phyloP scores from a whole-genome alignment of 306 rosid genomes.

The Rosa multiflora region DNA sequence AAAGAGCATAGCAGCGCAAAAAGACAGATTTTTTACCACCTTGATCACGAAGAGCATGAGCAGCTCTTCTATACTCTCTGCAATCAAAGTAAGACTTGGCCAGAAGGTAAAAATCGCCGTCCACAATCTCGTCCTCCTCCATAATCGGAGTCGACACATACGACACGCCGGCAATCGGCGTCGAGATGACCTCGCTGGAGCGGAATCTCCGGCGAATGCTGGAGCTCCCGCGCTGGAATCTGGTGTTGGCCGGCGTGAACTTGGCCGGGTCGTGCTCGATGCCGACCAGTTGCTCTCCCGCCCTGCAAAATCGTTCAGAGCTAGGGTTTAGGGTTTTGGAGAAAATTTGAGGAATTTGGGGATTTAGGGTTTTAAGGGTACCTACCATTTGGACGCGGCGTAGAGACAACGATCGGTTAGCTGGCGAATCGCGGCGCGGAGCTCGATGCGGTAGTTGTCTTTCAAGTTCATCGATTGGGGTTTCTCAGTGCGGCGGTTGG shows the following conservation, averaged over 20 bases:
- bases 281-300: conserved; percentile 86
- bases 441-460: conserved; percentile 81
- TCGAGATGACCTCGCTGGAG: conserved; percentile 49
- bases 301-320: conserved; percentile 46
- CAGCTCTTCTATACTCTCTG: conserved; percentile 84
- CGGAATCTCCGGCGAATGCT: conserved; percentile 85
- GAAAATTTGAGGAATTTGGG: conserved; percentile 2
- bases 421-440: conserved; percentile 86
- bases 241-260: conserved; percentile 89
- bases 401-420: conserved; percentile 80
- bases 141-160: conserved; percentile 85
- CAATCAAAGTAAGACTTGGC: conserved; percentile 91
- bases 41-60: conserved; percentile 87
- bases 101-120: conserved; percentile 73
- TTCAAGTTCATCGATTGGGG: conserved; percentile 58
- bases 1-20: conserved; percentile 79
- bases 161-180: conserved; percentile 74
- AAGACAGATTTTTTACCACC: conserved; percentile 70
- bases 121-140: conserved; percentile 91
- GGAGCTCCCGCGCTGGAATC: conserved; percentile 94
- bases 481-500: neutral
- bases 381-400: conserved; percentile 86
- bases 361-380: conserved; percentile 21
- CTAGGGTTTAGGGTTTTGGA: neutral
- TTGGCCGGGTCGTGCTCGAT: conserved; percentile 88